Evolutionary conservation across 1,284 basidiomycete species (phyloP), one percentile per base, ranked within the genome.

Genomic region (Rhodotorula mucilaginosa): DNA sequence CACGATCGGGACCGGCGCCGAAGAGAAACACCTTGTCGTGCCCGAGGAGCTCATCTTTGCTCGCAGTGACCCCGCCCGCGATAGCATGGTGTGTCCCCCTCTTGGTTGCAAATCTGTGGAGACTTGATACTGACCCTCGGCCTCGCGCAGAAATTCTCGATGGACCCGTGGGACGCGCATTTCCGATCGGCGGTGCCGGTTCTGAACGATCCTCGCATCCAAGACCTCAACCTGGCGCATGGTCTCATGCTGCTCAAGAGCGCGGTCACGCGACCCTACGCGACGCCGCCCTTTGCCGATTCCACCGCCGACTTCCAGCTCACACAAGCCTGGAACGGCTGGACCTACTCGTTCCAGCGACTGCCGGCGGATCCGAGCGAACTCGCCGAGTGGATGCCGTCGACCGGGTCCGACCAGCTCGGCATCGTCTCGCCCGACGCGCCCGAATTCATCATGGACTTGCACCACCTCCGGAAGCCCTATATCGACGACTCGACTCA

Each of bases 131-230:
- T 52, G 29, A 15, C 39, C 21, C 39, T 4, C 15, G 19, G 19
- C 16, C 19, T 16, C n/a, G 46, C 70, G 74, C 70, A 76, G 74
- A 76, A 76, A 65, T 76, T 71, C 64, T 71, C 74, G 56, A 76
- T 76, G 74, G 74, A 76, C 56, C 72, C 72, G 3, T 73, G 69
- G 69, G 69, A 74, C 51, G 69, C 74, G 15, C 68, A 68, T 61
- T 76, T 69, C 60, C 74, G 70, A 31, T 65, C 74, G 16, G 49
- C 71, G 10, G 68, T 66, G 6, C 74, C 74, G 8, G 59, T 74
- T 3, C 64, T 76, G 26, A 72, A 71, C 63, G 74, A 76, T 56
- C 58, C 64, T 10, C 74, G 73, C 1, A 48, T 72, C 2, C 73
- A 74, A 31, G 66, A 68, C 16, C 70, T 76, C 46, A 65, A 62